Conservation (phyloP, 2,329 filamentous ascomycete species). For the Pezicula neosporulosa region DNA sequence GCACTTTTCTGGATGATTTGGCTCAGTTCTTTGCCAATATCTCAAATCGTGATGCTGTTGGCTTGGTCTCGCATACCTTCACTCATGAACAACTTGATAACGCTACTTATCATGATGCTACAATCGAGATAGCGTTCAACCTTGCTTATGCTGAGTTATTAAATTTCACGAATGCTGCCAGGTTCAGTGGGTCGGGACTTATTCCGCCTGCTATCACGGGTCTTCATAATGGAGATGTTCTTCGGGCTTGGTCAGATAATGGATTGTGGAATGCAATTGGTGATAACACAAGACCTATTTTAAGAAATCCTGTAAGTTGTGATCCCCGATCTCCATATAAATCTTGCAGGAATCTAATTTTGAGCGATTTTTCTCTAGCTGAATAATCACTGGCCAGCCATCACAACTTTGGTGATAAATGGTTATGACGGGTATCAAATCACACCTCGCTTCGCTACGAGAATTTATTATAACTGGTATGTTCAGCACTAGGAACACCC, state of each 20-base stretch:
- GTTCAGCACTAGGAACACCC: constrained; percentile 5
- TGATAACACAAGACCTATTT: constrained; percentile 54
- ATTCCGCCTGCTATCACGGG: constrained; percentile 62
- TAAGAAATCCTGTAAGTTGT: constrained; percentile 42
- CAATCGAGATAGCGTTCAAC: constrained; percentile 57
- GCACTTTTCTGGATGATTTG: constrained; percentile 44
- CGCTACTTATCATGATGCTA: constrained; percentile 52
- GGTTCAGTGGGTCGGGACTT: constrained; percentile 49
- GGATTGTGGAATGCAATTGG: constrained; percentile 56
- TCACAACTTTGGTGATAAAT: constrained; percentile 43
- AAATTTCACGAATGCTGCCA: constrained; percentile 39
- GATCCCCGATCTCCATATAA: neutral
- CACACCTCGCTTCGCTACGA: constrained; percentile 49
- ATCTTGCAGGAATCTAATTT: neutral
- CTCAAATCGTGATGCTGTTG: constrained; percentile 48
- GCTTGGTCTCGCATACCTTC: constrained; percentile 58
- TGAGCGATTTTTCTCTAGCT: neutral
- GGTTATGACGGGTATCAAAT: constrained; percentile 52
- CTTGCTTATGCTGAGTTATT: constrained; percentile 51
- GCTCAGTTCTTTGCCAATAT: constrained; percentile 44
- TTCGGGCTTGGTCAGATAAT: constrained; percentile 54
- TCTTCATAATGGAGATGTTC: constrained; percentile 58
- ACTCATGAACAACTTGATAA: constrained; percentile 55
- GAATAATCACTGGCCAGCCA: constrained; percentile 46
- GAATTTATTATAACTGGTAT: constrained; percentile 1